These are phyloP conservation scores for Porphyrellus sp. DNA, from an alignment of 1,284 basidiomycete genomes.

Conservation along the genomic window DNA sequence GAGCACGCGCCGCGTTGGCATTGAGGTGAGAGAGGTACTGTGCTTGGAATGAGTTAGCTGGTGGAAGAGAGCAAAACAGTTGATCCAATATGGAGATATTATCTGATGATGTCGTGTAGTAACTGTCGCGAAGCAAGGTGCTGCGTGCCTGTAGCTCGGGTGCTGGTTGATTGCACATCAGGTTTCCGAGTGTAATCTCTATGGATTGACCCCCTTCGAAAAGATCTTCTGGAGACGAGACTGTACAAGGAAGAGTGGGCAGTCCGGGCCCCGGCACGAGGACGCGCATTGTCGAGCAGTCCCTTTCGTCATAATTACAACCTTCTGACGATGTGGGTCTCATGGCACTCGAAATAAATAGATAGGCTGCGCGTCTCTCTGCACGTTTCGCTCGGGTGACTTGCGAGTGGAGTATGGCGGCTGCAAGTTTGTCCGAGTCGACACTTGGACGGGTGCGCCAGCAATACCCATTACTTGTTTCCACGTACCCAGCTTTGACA, in stretches of 20 bases:
- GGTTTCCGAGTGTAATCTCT: neutral
- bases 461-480: too few relatives aligned
- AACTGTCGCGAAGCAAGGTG: neutral
- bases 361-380: too few relatives aligned
- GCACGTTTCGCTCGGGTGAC: too few relatives aligned
- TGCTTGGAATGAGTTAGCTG: neutral
- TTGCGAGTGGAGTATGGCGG: too few relatives aligned
- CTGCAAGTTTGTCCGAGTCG: too few relatives aligned
- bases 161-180: neutral
- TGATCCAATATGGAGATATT: neutral
- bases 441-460: too few relatives aligned
- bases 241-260: too few relatives aligned
- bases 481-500: neutral
- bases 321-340: neutral
- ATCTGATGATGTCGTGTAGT: too few relatives aligned
- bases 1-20: neutral
- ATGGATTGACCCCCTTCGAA: neutral
- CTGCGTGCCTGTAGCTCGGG: neutral
- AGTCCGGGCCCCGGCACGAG: too few relatives aligned
- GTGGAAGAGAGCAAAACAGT: neutral
- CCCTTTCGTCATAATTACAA: neutral
- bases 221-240: too few relatives aligned
- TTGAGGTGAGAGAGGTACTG: neutral
- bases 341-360: neutral
- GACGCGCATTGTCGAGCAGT: too few relatives aligned